Base-by-base conservation (phyloP, 352 stramenopile genomes). In the Pythium folliculosum region DNA sequence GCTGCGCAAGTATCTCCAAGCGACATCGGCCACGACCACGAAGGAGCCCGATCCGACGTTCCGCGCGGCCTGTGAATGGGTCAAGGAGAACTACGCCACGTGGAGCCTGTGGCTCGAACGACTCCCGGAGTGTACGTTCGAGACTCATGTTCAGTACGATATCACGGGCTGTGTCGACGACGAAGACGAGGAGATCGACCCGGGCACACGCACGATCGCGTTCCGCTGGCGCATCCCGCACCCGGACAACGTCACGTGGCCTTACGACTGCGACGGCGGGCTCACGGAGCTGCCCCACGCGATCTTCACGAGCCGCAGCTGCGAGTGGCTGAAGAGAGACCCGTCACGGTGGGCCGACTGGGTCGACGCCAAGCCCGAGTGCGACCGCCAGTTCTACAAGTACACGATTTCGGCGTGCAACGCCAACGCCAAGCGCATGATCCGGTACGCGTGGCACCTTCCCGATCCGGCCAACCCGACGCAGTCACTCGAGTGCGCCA, bases 251-350 rank as follows among this genome's bases (percentile, higher is more conserved):
- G 57, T 44, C 0, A 73, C 71, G 0, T 32, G 62, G 14, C 73
- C 81, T 0, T 82, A 78, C 61, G 44, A 70, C 1, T 89, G 81
- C 21, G 81, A 87, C 35, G 78, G 81, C 6, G 81, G 75, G 4
- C 16, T 78, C 16, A 25, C 52, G 0, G 3, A n/a, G 14, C 49
- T 87, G 0, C 81, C 81, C 0, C 8, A 10, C 4, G 44, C 70
- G 17, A 59, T 86, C 22, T 19, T 32, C 17, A 84, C 81, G n/a
- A 84, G 72, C 58, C 76, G 64, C 13, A 65, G 43, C 19, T 78
- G 71, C 40, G 63, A 19, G 10, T 81, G 70, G 70, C 53, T 81
- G 13, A 16, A n/a, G 21, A 50, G 16, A 25, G 45, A 71, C 19
- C 22, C 40, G 27, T 32, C 53, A 7, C 35, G 48, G 21, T 72